A percentile compares a stretch with the other conserved stretches of the same genome.
Evolutionary conservation across 2,329 filamentous ascomycete species (phyloP).

Genomic region (Phyllosticta ampelicida): DNA sequence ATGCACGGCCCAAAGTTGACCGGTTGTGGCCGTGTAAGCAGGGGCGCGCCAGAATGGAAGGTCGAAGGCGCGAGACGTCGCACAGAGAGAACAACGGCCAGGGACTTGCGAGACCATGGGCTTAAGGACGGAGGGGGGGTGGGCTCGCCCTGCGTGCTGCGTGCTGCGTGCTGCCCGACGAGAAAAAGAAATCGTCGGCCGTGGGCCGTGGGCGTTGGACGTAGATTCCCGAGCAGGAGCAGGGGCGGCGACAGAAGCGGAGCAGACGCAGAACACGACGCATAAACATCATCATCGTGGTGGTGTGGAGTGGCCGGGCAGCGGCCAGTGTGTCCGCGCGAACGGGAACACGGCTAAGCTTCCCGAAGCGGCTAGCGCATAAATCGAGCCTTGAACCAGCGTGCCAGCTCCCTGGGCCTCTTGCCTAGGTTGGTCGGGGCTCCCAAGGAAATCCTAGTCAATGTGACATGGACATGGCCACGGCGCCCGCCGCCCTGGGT

Average conservation of each 20-base stretch:
- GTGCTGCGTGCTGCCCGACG: no score
- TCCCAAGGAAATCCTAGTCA: no score
- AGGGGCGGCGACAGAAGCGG: not conserved
- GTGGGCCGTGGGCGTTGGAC: slow-evolving; percentile 3
- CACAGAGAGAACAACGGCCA: no score
- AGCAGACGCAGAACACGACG: no score
- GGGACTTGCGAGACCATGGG: no score
- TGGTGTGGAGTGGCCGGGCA: no score
- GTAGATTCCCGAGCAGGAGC: slow-evolving; percentile 3
- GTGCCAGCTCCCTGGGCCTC: not conserved
- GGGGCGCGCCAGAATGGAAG: not conserved
- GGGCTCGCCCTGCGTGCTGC: no score
- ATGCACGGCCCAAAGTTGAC: not conserved
- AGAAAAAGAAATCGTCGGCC: not conserved
- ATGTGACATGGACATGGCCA: no score
- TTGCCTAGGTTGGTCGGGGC: no score
- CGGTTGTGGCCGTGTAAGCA: not conserved
- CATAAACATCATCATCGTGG: no score
- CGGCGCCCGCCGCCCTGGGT: no score
- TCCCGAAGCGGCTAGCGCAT: not conserved
- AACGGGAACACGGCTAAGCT: not conserved
- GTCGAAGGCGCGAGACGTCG: not conserved
- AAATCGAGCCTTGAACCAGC: not conserved
- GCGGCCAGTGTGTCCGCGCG: not conserved
- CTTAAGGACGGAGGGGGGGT: no score